phyloP scores from a whole-genome alignment of 1,139 yeast species.

The Diutina rugosa region DNA sequence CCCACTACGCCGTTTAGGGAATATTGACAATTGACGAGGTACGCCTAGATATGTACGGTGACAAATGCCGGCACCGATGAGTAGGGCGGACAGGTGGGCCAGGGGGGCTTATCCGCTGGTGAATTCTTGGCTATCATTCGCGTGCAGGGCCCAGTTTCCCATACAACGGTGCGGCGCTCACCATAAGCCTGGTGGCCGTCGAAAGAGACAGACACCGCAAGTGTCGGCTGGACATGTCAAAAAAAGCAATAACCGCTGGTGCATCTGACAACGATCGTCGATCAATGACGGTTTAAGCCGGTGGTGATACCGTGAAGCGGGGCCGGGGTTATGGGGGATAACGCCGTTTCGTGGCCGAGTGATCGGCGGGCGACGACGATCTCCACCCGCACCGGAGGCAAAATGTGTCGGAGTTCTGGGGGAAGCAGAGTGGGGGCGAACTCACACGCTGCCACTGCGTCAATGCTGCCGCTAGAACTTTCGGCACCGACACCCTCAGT shows the following conservation, averaged over 20 bases:
- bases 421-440: no score
- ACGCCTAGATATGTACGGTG: no score
- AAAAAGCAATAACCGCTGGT: not conserved
- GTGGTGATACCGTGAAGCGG: not conserved
- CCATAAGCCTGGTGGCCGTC: no score
- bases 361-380: not conserved
- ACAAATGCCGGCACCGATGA: no score
- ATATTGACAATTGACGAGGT: no score
- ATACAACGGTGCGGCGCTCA: not conserved
- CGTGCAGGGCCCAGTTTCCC: not conserved
- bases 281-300: no score
- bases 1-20: not conserved
- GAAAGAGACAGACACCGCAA: not conserved
- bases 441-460: no score
- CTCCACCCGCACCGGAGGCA: no score
- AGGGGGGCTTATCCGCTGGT: not conserved
- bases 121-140: not conserved
- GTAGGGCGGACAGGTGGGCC: no score
- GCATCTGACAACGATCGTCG: not conserved
- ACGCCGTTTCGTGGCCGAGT: not conserved
- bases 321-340: not conserved
- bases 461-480: no score
- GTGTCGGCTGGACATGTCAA: not conserved
- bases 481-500: no score
- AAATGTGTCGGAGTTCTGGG: no score